These are phyloP conservation scores for Chlamydomonas urium DNA, from an alignment of 139 green algal genomes.

Conservation along the genomic window DNA sequence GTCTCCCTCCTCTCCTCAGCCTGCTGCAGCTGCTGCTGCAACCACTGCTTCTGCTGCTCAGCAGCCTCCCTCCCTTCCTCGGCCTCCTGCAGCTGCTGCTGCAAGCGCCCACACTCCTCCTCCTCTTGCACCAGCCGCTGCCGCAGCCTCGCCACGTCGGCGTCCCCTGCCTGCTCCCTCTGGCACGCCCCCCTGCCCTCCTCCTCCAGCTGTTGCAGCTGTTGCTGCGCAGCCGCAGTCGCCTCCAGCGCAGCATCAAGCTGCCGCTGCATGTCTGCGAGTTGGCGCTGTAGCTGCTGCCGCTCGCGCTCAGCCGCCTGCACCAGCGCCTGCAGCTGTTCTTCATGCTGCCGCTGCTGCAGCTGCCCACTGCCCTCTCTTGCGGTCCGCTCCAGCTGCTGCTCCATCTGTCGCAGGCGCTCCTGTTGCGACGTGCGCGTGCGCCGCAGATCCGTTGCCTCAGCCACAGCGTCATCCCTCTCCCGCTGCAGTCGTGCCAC, in stretches of 20 bases:
- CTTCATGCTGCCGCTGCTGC: neutral
- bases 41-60: no score
- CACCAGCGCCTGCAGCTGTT: constrained; percentile 2
- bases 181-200: neutral
- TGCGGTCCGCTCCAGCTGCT: neutral
- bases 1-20: no score
- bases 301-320: neutral
- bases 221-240: neutral
- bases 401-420: neutral
- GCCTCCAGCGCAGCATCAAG: neutral
- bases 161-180: neutral
- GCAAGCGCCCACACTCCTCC: neutral
- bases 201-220: neutral
- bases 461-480: neutral
- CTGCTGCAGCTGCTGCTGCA: no score
- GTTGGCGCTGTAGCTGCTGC: neutral
- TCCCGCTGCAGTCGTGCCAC: neutral
- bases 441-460: neutral
- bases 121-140: neutral
- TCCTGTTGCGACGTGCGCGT: neutral
- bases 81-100: neutral
- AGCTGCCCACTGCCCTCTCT: neutral
- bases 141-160: no score
- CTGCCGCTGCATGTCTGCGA: neutral
- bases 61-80: no score